A percentile compares a stretch with the other conserved stretches of the same genome.
Conservation (phyloP, 345 rosid genomes). For the Syzygium aqueum region DNA sequence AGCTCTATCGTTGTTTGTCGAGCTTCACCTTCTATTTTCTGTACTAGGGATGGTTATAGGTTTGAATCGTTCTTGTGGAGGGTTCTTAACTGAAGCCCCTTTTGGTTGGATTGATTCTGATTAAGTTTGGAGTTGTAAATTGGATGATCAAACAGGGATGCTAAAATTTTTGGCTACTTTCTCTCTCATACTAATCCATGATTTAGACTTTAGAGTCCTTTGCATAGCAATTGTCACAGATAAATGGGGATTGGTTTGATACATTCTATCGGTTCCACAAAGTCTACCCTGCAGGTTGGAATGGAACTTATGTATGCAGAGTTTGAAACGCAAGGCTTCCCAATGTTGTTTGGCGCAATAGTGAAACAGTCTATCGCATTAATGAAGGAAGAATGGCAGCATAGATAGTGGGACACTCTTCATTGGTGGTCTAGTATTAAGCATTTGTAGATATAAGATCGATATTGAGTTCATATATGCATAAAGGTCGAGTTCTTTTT, state of each 20-base stretch:
- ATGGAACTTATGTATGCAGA: background rate
- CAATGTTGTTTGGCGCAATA: background rate
- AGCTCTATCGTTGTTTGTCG: background rate
- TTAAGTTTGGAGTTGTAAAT: background rate
- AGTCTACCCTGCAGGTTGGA: background rate
- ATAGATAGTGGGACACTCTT: background rate
- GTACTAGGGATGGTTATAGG: background rate
- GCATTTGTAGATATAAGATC: background rate
- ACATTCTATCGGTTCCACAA: background rate
- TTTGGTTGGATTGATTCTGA: background rate
- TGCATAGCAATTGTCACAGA: background rate
- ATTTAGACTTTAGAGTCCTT: background rate
- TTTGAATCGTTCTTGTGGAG: background rate
- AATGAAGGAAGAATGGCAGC: background rate
- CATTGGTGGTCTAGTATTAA: background rate
- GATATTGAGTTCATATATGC: background rate
- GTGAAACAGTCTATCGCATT: background rate
- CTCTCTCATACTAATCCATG: background rate
- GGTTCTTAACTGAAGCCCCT: background rate
- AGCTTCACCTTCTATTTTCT: background rate
- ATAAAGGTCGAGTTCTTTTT: background rate
- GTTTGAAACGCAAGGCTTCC: background rate
- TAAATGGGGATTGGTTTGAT: background rate
- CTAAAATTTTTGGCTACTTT: background rate
- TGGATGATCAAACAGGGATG: background rate